Base-by-base conservation (phyloP, 345 rosid species). In the Stellera chamaejasme region DNA sequence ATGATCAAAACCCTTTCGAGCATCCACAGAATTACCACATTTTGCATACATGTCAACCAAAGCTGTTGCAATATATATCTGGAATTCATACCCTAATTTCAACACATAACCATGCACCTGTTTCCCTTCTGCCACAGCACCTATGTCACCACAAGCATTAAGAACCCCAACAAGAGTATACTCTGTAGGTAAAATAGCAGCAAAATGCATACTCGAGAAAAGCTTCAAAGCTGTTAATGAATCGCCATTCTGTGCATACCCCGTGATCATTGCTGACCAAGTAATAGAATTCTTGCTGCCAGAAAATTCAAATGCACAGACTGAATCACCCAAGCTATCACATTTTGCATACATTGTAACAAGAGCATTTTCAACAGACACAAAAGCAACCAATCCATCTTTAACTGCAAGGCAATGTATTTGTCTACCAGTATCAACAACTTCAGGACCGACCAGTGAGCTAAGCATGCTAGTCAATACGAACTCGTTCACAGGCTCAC, bases 261-360 rank as follows among this genome's bases (percentile, higher is more conserved):
- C 91, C 48, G 96, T 87, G 60, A 85, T 75, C 81, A 90, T 84
- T 1, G 94, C 94, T 0, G 97, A 87, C 97, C 97, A 90, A 2
- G 97, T 84, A 45, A 90, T 78, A 6, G 85, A 66, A 67, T 82
- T 80, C 79, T 69, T 87, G 50, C 72, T 82, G 57, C 56, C 75
- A 10, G 84, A 82, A 48, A 69, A 75, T 64, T 83, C 78, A 74
- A 90, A 90, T 58, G 83, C 69, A 56, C 61, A 55, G 66, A 76
- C 64, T 27, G 90, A 83, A 61, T 79, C 85, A 53, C 52, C 68
- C 68, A 86, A 74, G 66, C 72, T 68, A 65, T 79, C 79, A 43
- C 90, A 86, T 67, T 83, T 86, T n/a, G 74, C 79, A 60, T 86
- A 86, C 90, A 86, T 86, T 10, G 95, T 86, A 65, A 86, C 83